Percentiles rank a stretch among this genome's conserved stretches.
These are phyloP conservation scores for Aspergillus sp. DNA, from an alignment of 2,329 filamentous ascomycete genomes.

Conservation along the genomic window DNA sequence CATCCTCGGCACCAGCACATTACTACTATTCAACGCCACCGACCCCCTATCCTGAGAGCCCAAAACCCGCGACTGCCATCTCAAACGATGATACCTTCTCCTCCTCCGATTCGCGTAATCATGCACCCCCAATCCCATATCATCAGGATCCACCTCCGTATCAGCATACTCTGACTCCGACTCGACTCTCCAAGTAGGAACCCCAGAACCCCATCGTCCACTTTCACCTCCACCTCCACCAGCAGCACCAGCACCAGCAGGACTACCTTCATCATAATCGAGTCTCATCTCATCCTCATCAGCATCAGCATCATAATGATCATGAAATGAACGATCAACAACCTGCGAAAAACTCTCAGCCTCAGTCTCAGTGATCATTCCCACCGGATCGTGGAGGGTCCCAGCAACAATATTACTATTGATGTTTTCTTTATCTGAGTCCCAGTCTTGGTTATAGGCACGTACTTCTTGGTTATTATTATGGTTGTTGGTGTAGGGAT, in stretches of 20 bases:
- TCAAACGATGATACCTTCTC: background rate
- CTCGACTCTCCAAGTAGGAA: no score
- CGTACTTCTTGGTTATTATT: background rate
- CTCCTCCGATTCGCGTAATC: background rate
- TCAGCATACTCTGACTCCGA: background rate
- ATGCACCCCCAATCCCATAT: background rate
- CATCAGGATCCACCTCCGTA: background rate
- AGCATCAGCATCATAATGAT: background rate
- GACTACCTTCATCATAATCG: background rate
- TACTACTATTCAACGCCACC: background rate
- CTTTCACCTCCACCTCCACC: no score
- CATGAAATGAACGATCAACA: background rate
- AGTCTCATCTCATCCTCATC: background rate
- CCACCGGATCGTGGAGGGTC: no score
- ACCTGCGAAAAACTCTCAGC: background rate
- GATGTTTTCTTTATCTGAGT: constrained; percentile 3
- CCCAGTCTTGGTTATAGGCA: background rate
- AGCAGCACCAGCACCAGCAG: no score
- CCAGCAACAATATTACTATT: no score
- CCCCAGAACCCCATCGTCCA: no score
- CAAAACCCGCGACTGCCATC: background rate
- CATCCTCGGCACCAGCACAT: background rate
- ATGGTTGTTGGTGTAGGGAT: no score
- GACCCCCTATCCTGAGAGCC: background rate
- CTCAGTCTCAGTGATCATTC: background rate